These are phyloP conservation scores for Calonectria crousiana DNA, from an alignment of 2,329 filamentous ascomycete species.

Conservation along the genomic window DNA sequence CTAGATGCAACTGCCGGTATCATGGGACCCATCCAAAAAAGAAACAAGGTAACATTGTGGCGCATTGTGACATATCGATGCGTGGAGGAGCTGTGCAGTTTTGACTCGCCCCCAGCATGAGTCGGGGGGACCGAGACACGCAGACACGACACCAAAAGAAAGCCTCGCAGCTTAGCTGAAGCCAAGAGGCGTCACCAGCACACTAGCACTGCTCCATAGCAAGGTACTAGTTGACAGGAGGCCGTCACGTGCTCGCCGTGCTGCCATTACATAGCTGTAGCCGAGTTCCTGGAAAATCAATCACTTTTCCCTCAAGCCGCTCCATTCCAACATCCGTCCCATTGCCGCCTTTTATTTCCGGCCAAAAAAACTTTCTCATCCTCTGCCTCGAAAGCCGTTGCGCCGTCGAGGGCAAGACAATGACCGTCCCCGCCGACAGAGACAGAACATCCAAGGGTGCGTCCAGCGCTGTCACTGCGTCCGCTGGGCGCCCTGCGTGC, in stretches of 20 bases:
- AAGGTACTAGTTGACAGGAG: neutral
- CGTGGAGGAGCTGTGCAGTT: neutral
- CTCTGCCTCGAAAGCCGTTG: neutral
- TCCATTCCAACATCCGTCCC: neutral
- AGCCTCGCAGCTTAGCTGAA: neutral
- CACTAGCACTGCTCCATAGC: neutral
- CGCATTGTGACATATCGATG: neutral
- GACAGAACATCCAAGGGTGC: neutral
- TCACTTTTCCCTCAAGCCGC: neutral
- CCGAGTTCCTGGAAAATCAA: neutral
- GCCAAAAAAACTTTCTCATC: neutral
- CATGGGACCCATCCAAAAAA: too few species aligned
- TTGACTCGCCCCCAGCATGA: neutral
- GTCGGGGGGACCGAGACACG: neutral
- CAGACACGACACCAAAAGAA: conserved; percentile 6
- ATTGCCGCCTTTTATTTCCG: neutral
- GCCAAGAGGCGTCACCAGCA: neutral
- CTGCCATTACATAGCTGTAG: neutral
- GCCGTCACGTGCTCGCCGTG: neutral
- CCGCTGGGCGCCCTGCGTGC: conserved; percentile 50
- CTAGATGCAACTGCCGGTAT: too few species aligned
- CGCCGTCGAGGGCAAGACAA: neutral
- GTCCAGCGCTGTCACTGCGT: neutral
- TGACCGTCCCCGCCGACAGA: neutral
- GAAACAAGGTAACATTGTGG: neutral